Conservation (phyloP, 1,139 yeast genomes). For the Neolecta irregularis region DNA sequence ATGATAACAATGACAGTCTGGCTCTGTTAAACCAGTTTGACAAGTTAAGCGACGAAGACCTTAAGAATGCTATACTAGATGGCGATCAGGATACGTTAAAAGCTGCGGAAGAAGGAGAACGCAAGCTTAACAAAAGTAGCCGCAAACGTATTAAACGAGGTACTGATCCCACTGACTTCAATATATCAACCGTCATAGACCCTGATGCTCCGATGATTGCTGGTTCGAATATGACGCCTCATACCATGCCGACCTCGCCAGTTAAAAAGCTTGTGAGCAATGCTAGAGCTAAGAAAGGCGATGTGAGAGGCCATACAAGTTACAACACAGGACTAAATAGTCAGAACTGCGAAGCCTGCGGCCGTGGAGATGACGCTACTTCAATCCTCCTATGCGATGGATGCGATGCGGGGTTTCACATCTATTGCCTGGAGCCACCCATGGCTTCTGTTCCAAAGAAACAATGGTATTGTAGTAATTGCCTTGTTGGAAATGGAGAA, state of each 20-base stretch:
- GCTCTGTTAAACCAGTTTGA: no score
- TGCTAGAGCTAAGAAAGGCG: neutral
- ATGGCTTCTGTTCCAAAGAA: conserved; percentile 35
- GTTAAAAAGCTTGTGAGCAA: conserved; percentile 8
- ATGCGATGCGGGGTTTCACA: conserved; percentile 56
- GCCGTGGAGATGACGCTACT: conserved; percentile 34
- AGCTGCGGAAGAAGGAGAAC: neutral
- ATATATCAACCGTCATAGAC: no score
- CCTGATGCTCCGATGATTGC: conserved; percentile 10
- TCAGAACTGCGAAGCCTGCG: conserved; percentile 30
- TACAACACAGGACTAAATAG: neutral
- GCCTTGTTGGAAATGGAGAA: conserved; percentile 74
- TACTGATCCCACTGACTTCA: no score
- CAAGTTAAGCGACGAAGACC: no score
- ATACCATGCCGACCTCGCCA: conserved; percentile 9
- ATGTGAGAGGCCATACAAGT: no score
- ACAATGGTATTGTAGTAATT: conserved; percentile 67
- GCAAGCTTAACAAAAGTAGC: neutral
- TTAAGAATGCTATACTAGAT: no score
- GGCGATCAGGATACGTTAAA: no score
- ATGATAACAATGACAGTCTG: neutral
- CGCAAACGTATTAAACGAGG: conserved; percentile 10
- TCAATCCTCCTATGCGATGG: conserved; percentile 51
- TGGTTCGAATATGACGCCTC: conserved; percentile 12
- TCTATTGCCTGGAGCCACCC: conserved; percentile 44